Evolutionary conservation across 345 rosid species (phyloP).

Genomic region (Syzygium oleosum): DNA sequence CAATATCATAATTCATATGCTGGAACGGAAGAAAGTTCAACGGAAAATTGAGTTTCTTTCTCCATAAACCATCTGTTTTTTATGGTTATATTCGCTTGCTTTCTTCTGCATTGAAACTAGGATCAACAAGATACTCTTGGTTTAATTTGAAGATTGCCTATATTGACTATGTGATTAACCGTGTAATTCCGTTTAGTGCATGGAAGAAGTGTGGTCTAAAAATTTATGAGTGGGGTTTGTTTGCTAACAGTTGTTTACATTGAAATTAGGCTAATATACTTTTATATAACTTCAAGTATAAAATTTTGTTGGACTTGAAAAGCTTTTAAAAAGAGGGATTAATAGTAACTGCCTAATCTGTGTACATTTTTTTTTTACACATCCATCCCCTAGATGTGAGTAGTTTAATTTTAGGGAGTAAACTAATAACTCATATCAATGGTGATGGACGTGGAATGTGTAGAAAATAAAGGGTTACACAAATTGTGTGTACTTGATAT

Average conservation of each 20-base stretch:
- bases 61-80: neutral
- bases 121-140: neutral
- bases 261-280: neutral
- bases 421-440: no score
- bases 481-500: no score
- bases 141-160: neutral
- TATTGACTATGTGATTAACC: neutral
- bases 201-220: neutral
- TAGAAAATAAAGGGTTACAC: no score
- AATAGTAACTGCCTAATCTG: neutral
- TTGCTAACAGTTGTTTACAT: neutral
- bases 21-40: neutral
- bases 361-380: neutral
- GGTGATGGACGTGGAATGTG: no score
- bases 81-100: neutral
- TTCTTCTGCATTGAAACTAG: neutral
- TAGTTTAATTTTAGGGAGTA: no score
- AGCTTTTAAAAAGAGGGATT: neutral
- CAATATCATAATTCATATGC: neutral
- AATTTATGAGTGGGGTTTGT: neutral
- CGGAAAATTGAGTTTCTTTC: neutral
- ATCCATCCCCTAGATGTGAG: neutral
- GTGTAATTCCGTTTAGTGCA: neutral
- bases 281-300: neutral
- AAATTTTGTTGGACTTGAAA: neutral